Evolutionary conservation across 1,284 basidiomycete genomes (phyloP), one percentile per base, ranked within the genome.

Genomic region (Chalciporus sp.): DNA sequence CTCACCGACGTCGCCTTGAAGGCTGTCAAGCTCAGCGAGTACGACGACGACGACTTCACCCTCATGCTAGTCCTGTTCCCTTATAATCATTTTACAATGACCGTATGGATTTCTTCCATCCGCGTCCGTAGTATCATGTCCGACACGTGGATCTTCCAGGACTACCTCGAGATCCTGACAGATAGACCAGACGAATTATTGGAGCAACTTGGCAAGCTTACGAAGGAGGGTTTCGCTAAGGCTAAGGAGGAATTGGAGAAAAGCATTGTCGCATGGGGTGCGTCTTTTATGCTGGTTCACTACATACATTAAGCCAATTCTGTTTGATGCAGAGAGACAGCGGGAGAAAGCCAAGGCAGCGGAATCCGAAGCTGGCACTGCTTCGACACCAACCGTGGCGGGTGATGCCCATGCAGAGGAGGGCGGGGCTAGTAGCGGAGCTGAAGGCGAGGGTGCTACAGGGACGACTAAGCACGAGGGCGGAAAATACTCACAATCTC

Each of bases 211-310:
- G 74, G 74, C 28, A 65, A 71, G 14, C 72, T 85, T 31, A 84
- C 89, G 0, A 72, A 79, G 14, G 82, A 82, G 1, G 87, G 88
- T 0, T 89, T 90, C 59, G 57, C 76, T 6, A 83, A 82, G 55
- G 88, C 88, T 5, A 76, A 82, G 63, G 86, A 89, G 61, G 90
- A 92, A 61, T 88, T 82, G 81, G 83, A 89, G 69, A 82, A 79
- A 23, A 23, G 23, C 6, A 23, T 23, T 23, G 23, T 23, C 23
- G 23, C 23, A 23, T 23, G 23, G 23, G 23, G 23, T 23, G 6
- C 23, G 6, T 23, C 23, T 23, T 23, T 23, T 23, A 33, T 28
- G 46, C 28, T 31, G 27, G 46, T 19, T 3, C 42, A 4, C 23
- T 12, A 43, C 37, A 3, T 7, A 17, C 12, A 14, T 33, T 16